Base-by-base conservation (phyloP, 495 filamentous ascomycete genomes). In the Staphylotrichum longicolle region DNA sequence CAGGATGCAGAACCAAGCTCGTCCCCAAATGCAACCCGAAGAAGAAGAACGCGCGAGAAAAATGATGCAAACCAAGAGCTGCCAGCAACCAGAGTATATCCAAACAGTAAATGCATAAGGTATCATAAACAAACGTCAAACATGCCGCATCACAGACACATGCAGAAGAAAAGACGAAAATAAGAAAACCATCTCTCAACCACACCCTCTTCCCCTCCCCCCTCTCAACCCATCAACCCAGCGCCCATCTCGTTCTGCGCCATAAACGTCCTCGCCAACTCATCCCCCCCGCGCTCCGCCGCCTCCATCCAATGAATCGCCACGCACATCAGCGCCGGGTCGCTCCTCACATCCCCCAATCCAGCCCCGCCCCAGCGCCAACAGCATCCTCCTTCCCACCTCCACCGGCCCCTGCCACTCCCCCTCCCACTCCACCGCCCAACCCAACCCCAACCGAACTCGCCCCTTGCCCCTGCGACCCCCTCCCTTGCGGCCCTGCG, bases 251-350 rank as follows among this genome's bases (percentile, higher is more conserved):
- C 72, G 50, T 79, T 77, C 74, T 93, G 89, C 61, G 89, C 83
- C 74, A 97, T 82, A 72, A 92, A 89, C 71, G 90, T 90, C 71
- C 83, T 86, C 34, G 94, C 94, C 63, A 97, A 80, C 68, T 89
- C 84, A 73, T 98, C 94, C 9, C 92, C 92, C 41, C 93, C 93
- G 55, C 79, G 84, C 60, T 90, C 88, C 45, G 90, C 91, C 63
- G 93, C 77, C 77, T 92, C 91, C 94, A 98, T 98, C 94, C 94
- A 98, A 77, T 98, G 94, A 69, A 96, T 88, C 4, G 95, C 93
- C 57, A 97, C 82, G 69, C 93, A 96, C 89, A 98, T 96, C 9
- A 91, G 91, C 51, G 88, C 86, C 15, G 94, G 91, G 70, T 98
- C 92, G 54, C 85, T 85, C 46, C 88, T 77, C 12, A 87, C 84